A percentile compares a stretch with the other conserved stretches of the same genome.
Conservation (phyloP, 306 rosid species). For the Inga leiocalycina region DNA sequence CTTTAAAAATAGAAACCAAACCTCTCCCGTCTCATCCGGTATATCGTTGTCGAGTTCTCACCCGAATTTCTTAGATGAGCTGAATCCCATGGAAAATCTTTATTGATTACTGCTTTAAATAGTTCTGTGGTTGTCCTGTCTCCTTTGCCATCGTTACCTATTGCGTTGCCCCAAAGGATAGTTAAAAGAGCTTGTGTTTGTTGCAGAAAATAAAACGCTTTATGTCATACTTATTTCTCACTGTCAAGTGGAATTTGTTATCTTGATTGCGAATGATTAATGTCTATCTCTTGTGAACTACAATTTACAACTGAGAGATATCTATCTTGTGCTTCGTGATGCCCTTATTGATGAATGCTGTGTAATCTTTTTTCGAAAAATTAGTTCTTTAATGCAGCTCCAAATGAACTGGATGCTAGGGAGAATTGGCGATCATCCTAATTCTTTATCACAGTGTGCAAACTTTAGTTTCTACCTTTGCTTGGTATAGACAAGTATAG, state of each 20-base stretch:
- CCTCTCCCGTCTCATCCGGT: not conserved
- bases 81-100: not conserved
- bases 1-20: not conserved
- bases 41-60: not conserved
- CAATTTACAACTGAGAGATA: not conserved
- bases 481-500: not conserved
- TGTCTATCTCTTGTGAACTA: not conserved
- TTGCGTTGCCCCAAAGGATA: not conserved
- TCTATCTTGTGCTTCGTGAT: not conserved
- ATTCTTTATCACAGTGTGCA: not conserved
- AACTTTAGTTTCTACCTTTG: conserved; percentile 16
- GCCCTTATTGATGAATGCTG: not conserved
- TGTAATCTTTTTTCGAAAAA: not conserved
- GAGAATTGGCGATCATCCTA: not conserved
- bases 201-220: not conserved
- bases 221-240: not conserved
- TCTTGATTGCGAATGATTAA: not conserved
- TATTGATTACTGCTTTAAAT: not conserved
- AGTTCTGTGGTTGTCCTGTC: not conserved
- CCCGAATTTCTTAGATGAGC: not conserved
- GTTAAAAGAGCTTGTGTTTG: conserved; percentile 1
- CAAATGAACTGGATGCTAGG: not conserved
- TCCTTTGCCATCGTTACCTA: not conserved
- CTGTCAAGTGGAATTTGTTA: conserved; percentile 5
- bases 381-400: not conserved